phyloP scores from a whole-genome alignment of 2,329 filamentous ascomycete species.

The Claviceps monticola region DNA sequence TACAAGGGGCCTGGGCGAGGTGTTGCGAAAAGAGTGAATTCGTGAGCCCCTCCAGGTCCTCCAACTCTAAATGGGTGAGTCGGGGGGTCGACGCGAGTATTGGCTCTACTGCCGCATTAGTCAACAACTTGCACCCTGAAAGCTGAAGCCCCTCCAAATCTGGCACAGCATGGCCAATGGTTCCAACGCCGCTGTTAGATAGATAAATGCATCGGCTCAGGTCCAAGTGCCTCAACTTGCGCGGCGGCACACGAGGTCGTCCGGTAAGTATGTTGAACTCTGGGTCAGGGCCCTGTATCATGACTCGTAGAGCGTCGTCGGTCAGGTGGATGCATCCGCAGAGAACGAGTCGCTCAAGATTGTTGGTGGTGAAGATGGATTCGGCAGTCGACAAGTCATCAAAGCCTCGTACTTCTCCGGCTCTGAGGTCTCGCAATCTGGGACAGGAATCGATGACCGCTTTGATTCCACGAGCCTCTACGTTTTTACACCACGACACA shows the following conservation, averaged over 20 bases:
- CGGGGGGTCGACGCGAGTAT: conserved; percentile 62
- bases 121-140: conserved; percentile 61
- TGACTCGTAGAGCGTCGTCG: conserved; percentile 57
- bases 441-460: conserved; percentile 60
- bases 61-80: conserved; percentile 77
- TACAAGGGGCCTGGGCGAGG: conserved; percentile 65
- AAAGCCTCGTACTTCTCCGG: conserved; percentile 70
- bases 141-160: conserved; percentile 72
- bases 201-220: conserved; percentile 65
- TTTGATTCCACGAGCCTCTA: conserved; percentile 64
- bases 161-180: conserved; percentile 61
- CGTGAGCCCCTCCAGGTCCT: conserved; percentile 67
- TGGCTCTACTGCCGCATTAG: conserved; percentile 56
- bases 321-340: conserved; percentile 67
- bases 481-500: conserved; percentile 82
- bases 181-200: conserved; percentile 57
- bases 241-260: conserved; percentile 58
- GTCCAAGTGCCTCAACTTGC: conserved; percentile 73
- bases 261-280: conserved; percentile 72
- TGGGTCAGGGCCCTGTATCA: conserved; percentile 63
- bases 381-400: conserved; percentile 58
- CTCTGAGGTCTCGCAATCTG: conserved; percentile 64
- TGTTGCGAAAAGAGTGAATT: conserved; percentile 59
- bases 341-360: conserved; percentile 67
- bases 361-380: conserved; percentile 66